phyloP scores from a whole-genome alignment of 257 asterid genomes.

The Scutellaria galericulata region DNA sequence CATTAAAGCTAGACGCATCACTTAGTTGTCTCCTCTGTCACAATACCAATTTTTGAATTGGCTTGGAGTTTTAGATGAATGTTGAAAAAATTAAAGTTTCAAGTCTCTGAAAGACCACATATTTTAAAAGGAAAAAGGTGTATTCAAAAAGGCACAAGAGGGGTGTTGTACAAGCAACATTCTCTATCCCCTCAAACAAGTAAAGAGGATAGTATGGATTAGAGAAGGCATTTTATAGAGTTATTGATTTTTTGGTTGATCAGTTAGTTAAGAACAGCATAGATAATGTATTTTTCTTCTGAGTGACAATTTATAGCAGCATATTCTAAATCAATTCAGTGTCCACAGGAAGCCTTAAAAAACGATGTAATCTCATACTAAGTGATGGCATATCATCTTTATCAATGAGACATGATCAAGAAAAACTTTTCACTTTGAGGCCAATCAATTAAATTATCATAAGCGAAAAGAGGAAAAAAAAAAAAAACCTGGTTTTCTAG shows the following conservation, averaged over 20 bases:
- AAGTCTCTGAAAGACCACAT: background rate
- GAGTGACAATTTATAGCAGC: background rate
- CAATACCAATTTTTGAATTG: too few relatives aligned
- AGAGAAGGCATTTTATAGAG: background rate
- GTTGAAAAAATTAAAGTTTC: background rate
- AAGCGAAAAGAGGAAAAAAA: constrained; percentile 2
- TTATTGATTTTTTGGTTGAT: background rate
- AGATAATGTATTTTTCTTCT: background rate
- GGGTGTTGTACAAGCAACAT: too few relatives aligned
- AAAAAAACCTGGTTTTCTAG: constrained; percentile 41
- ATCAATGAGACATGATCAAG: too few relatives aligned
- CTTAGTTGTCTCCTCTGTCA: background rate
- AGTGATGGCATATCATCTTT: too few relatives aligned
- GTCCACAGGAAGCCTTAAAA: background rate
- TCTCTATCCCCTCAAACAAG: background rate
- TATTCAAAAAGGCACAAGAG: background rate
- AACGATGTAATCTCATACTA: background rate
- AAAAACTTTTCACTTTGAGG: background rate
- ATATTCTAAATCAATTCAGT: background rate
- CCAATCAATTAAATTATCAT: background rate
- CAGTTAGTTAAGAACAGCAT: constrained; percentile 10
- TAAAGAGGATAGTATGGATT: background rate
- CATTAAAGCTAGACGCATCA: background rate
- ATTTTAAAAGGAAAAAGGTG: background rate
- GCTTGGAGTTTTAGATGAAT: background rate